Conservation (phyloP, 1,139 yeast genomes). For the Blastobotrys capitulatus region DNA sequence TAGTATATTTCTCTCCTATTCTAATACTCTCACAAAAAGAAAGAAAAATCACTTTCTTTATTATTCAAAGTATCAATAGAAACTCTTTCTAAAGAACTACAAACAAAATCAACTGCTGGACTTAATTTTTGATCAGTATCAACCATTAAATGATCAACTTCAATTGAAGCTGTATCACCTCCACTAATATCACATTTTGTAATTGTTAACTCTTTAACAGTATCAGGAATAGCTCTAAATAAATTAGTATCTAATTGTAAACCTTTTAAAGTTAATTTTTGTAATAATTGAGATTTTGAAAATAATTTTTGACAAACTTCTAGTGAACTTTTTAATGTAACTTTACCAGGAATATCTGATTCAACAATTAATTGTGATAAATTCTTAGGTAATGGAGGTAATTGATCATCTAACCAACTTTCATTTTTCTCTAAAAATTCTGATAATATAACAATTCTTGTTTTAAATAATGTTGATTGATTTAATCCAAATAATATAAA, state of each 20-base stretch:
- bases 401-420: conserved; percentile 2
- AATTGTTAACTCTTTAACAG: conserved; percentile 3
- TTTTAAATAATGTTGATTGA: neutral
- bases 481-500: conserved; percentile 7
- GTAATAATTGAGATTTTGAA: neutral
- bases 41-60: neutral
- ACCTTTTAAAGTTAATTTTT: conserved; percentile 2
- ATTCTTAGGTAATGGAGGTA: neutral
- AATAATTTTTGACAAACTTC: conserved; percentile 1
- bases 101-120: conserved; percentile 1
- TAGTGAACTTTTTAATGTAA: neutral
- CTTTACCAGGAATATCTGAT: conserved; percentile 8
- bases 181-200: conserved; percentile 9
- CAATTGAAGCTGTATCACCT: neutral
- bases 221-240: conserved; percentile 4
- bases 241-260: conserved; percentile 4
- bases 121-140: conserved; percentile 9
- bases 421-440: conserved; percentile 6
- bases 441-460: conserved; percentile 7
- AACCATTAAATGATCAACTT: conserved; percentile 5
- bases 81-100: conserved; percentile 4
- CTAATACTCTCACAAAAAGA: too few relatives aligned
- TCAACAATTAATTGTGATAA: conserved; percentile 1
- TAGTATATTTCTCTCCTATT: too few relatives aligned
- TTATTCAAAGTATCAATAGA: neutral